Evolutionary conservation across 257 asterid genomes (phyloP), one percentile per base, ranked within the genome.

Genomic region (Plantago major): DNA sequence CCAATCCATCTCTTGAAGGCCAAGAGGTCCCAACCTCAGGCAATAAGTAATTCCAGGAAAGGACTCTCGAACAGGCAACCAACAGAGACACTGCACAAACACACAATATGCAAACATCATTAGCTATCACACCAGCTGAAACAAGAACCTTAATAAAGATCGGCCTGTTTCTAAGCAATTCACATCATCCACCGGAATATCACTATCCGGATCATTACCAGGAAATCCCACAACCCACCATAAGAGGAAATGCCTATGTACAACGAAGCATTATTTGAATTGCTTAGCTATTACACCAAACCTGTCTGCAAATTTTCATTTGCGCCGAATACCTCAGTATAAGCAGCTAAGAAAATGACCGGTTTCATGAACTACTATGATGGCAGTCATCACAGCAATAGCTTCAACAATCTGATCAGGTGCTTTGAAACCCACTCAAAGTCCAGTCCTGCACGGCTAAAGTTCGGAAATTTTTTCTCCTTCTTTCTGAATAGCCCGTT

Each of bases 191-290:
- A 76, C 81, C 0, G 99, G 99, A 54, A 93, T 93, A 71, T 77
- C 96, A 67, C 97, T 93, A 14, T 89, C 89, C 3, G 97, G 97
- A 75, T 93, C 97, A 76, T 93, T 89, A 82, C 89, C 99, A 47
- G 99, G 99, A 60, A 93, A 93, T 0, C 90, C 99, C 63, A 93
- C 99, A 86, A 93, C 19, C 99, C 99, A 70, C 99, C 99, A n/a
- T n/a, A 28, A 93, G 84, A 49, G 99, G 99, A 68, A 93, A 83
- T 7, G 97, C 97, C 99, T 79, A 70, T 89, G 68, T 15, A n/a
- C n/a, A n/a, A n/a, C n/a, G 99, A 93, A 13, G 89, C 97, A 45
- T 87, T 84, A 19, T 93, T 82, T 0, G 89, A 78, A 79, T 89
- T 83, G 80, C 33, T 76, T 89, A 74, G 99, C 99, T 33, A 93